These are phyloP conservation scores for Trichoderma gracile DNA, from an alignment of 2,329 filamentous ascomycete genomes.

Conservation along the genomic window DNA sequence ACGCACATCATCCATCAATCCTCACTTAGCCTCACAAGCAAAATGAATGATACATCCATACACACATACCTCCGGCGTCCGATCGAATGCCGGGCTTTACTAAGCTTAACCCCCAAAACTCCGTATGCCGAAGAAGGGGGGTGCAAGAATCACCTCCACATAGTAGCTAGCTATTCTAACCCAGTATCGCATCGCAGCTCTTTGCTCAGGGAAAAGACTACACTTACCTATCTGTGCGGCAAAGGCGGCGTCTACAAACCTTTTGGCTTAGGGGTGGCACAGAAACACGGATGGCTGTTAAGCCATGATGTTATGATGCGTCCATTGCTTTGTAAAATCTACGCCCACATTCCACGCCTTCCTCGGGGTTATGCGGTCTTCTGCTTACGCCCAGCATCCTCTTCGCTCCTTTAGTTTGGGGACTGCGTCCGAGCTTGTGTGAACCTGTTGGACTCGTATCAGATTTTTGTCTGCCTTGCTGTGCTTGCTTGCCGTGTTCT, in stretches of 20 bases:
- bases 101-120: constrained; percentile 21
- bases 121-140: neutral
- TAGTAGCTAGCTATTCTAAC: neutral
- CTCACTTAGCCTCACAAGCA: neutral
- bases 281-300: neutral
- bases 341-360: neutral
- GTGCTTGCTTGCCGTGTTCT: neutral
- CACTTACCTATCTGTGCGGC: too few relatives aligned
- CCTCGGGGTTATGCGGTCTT: neutral
- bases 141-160: neutral
- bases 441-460: neutral
- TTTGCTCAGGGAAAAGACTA: too few relatives aligned
- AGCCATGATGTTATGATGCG: neutral
- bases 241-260: neutral
- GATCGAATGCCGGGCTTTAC: constrained; percentile 10
- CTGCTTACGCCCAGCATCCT: neutral
- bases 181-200: neutral
- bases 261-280: too few relatives aligned
- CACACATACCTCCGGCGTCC: constrained; percentile 4
- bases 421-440: too few relatives aligned
- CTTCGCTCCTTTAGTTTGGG: too few relatives aligned
- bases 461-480: too few relatives aligned
- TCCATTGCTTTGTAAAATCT: constrained; percentile 4
- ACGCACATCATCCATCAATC: neutral
- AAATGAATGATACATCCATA: neutral